Conservation (phyloP, 2,329 filamentous ascomycete species). For the Fusarium nelsonii region DNA sequence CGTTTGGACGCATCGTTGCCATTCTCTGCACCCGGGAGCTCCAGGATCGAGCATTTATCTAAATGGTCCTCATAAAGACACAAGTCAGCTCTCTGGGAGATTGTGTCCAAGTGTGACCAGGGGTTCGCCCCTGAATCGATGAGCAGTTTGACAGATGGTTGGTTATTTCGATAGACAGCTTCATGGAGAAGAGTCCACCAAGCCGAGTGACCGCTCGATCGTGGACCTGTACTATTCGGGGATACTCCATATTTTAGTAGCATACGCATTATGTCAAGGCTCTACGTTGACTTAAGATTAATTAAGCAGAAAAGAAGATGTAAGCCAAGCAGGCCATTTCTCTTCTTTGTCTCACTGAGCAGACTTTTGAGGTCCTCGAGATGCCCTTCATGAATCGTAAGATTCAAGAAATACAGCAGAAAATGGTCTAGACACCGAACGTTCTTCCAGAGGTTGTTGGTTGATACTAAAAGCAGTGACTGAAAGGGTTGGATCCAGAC, state of each 20-base stretch:
- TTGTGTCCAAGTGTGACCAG: neutral
- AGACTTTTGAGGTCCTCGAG: fast-evolving
- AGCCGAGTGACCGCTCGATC: fast-evolving
- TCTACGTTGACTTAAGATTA: fast-evolving
- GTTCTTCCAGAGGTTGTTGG: fast-evolving
- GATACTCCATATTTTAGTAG: neutral
- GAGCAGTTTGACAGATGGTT: neutral
- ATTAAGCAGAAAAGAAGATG: neutral
- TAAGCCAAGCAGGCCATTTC: neutral
- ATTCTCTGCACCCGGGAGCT: neutral
- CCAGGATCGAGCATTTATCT: neutral
- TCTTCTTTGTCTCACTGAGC: neutral
- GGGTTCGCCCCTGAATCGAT: neutral
- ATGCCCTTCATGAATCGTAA: neutral
- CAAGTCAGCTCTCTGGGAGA: too few relatives aligned
- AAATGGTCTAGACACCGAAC: fast-evolving
- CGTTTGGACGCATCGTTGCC: too few relatives aligned
- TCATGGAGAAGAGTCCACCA: neutral
- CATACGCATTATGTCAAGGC: fast-evolving
- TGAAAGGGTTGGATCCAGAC: neutral
- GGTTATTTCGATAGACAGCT: neutral
- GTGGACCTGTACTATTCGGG: neutral
- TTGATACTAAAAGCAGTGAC: neutral
- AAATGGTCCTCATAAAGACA: neutral
- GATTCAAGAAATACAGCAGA: neutral